Percentiles rank a stretch among this genome's conserved stretches.
Evolutionary conservation across 495 filamentous ascomycete species (phyloP).

Genomic region (Hypoxylon fuscum): DNA sequence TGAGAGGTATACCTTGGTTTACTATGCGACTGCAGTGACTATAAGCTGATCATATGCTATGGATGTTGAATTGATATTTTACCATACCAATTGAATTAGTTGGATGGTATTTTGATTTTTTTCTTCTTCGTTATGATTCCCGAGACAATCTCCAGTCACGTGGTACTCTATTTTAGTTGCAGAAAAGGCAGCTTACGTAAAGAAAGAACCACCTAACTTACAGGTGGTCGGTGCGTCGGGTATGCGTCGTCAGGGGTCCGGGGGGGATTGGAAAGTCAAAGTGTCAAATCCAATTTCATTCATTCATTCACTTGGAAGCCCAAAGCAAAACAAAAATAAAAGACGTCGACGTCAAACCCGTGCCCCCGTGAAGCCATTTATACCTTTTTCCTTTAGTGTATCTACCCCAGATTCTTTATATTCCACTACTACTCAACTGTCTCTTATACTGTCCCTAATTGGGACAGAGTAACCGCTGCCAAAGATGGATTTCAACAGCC

Average conservation of each 20-base stretch:
- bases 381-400: not conserved
- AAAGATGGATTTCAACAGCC: constrained; percentile 83
- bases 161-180: no score
- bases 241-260: constrained; percentile 25
- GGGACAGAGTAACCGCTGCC: constrained; percentile 21
- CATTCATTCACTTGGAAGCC: not conserved
- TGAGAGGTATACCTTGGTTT: no score
- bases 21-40: no score
- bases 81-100: no score
- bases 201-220: not conserved
- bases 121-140: no score
- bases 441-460: constrained; percentile 17
- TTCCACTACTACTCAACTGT: not conserved
- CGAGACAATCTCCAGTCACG: no score
- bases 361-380: not conserved
- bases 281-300: constrained; percentile 18
- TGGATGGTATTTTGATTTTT: no score
- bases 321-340: constrained; percentile 3
- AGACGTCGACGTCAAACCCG: not conserved
- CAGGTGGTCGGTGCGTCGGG: constrained; percentile 30
- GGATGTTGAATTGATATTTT: no score
- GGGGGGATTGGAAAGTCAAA: constrained; percentile 15
- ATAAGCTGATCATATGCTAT: no score
- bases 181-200: no score
- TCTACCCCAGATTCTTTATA: not conserved